Percentiles rank a stretch among this genome's conserved stretches.
Evolutionary conservation across 257 asterid genomes (phyloP).

Genomic region (Phtheirospermum japonicum): DNA sequence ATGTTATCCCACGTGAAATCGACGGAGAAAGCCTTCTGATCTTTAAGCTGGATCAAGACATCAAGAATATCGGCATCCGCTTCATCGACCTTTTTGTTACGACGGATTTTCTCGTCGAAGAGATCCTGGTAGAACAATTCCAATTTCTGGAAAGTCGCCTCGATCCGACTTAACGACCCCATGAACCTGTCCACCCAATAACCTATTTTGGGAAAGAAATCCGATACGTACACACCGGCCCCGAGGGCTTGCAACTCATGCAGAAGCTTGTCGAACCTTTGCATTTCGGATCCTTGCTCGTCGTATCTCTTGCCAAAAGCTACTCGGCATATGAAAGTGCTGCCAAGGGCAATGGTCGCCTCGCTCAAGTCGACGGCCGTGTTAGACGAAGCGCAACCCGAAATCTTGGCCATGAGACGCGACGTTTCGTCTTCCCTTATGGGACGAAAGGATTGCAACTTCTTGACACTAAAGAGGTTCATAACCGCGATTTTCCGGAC

Average conservation of each 20-base stretch:
- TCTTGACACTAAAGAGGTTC: neutral
- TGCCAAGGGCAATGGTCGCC: neutral
- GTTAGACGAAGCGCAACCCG: neutral
- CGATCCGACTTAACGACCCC: neutral
- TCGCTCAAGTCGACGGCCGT: neutral
- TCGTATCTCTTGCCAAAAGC: slow-evolving; percentile 1
- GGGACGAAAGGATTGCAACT: neutral
- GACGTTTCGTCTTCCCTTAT: neutral
- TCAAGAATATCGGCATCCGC: slow-evolving; percentile 25
- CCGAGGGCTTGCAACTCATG: neutral
- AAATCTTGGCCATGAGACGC: neutral
- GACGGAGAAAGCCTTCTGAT: neutral
- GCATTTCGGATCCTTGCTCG: neutral
- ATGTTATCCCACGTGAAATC: slow-evolving; percentile 19
- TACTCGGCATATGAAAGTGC: neutral
- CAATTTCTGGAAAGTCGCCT: neutral
- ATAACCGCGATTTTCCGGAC: neutral
- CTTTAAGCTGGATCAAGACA: slow-evolving; percentile 15
- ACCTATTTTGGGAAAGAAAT: neutral
- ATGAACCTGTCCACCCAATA: neutral
- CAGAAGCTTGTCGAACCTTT: neutral
- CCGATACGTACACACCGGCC: neutral
- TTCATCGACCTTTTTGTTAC: slow-evolving; percentile 13
- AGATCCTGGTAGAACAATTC: slow-evolving; percentile 7
- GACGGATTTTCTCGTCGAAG: slow-evolving; percentile 18